Evolutionary conservation across 331 rosid genomes (phyloP).

Genomic region (Rosa hybrid): DNA sequence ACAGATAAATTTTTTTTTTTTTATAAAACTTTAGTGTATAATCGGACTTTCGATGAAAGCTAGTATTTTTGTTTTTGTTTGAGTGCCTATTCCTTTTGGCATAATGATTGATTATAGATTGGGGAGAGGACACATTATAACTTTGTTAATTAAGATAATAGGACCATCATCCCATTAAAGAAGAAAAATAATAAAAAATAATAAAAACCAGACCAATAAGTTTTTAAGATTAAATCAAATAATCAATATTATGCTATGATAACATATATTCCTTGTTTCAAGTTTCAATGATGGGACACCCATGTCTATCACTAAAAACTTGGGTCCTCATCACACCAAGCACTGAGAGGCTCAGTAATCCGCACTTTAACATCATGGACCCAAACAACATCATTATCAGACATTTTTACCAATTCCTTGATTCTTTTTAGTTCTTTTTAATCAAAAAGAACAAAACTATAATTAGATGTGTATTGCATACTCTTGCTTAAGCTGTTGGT

Average conservation of each 20-base stretch:
- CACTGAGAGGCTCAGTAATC: conserved; percentile 26
- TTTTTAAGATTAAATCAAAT: conserved; percentile 5
- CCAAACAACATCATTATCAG: conserved; percentile 25
- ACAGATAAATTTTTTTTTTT: neutral
- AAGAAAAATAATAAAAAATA: neutral
- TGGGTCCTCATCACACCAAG: conserved; percentile 32
- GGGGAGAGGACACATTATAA: conserved; percentile 25
- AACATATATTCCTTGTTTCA: conserved; percentile 12
- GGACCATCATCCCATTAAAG: conserved; percentile 1
- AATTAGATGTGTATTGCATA: conserved; percentile 3
- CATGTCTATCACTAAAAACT: conserved; percentile 50
- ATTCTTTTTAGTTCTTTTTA: neutral
- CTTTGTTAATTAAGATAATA: conserved; percentile 25
- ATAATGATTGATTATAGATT: conserved; percentile 31
- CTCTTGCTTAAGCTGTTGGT: conserved; percentile 1
- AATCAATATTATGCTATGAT: conserved; percentile 21
- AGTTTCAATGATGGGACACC: conserved; percentile 42
- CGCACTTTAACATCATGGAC: conserved; percentile 25
- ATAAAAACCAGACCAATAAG: neutral
- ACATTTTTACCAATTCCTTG: neutral
- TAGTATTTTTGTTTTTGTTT: neutral
- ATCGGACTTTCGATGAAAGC: neutral
- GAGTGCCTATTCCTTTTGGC: conserved; percentile 3
- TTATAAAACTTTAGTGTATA: no score
- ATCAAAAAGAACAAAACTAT: neutral